Base-by-base conservation (phyloP, 2,329 filamentous ascomycete species). In the Sarocladium strictum region DNA sequence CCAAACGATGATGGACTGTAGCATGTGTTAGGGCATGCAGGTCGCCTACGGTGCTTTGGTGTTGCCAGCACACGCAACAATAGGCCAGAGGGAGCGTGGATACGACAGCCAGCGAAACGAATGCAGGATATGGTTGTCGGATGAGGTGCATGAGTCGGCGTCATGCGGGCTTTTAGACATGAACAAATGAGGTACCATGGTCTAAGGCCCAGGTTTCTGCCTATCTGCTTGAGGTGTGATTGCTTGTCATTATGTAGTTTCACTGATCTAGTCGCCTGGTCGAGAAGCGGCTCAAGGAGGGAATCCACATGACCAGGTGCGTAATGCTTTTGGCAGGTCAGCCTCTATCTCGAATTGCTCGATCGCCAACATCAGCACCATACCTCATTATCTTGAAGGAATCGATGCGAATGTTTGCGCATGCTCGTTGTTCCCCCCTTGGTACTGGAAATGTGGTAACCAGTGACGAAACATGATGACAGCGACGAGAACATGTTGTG, bases 131-230 rank as follows among this genome's bases (percentile, higher is more conserved):
- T 51, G n/a, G 21, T 35, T 15, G 29, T 51, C 26, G 27, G n/a
- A 51, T 33, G 47, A 33, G 47, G 11, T 51, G 47, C 47, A 51
- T 51, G 26, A 51, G 47, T 21, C 27, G 26, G 47, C 47, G 26
- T 32, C 47, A 35, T 35, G 47, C 47, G 17, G 27, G 27, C 47
- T 35, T 35, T n/a, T 3, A 14, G 4, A 5, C 19, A 14, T n/a
- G n/a, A 24, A 19, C 26, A 29, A 35, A 51, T 33, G 27, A 51
- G 17, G 43, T 24, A 49, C 32, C 26, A 17, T 49, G 23, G 43
- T 5, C 43, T 49, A 3, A 12, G 7, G 3, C 15, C 26, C 24
- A 29, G n/a, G 40, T 12, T 24, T 11, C 21, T 12, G 40, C 11
- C 19, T 10, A 19, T 26, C 40, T 26, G 24, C 15, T 9, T 9